A percentile compares a stretch with the other conserved stretches of the same genome.
Conservation (phyloP, 75 land plant species). For the Cupressus sempervirens region DNA sequence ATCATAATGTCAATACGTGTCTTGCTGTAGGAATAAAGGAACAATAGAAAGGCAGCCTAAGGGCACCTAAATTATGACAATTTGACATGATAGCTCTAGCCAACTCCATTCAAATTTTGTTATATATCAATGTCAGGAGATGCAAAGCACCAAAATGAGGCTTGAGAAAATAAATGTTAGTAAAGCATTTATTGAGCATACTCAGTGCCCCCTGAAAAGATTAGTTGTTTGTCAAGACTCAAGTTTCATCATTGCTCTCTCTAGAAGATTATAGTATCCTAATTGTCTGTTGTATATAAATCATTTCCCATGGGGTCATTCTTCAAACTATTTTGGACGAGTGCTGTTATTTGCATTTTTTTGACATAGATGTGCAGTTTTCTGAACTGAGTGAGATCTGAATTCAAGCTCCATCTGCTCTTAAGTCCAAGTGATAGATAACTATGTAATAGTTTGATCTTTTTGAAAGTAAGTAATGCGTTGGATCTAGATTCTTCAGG, state of each 20-base stretch:
- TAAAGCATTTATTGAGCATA: too few relatives aligned
- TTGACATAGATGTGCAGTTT: not conserved
- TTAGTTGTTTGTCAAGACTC: not conserved
- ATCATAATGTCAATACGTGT: too few relatives aligned
- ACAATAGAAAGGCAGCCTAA: too few relatives aligned
- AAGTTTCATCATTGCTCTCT: not conserved
- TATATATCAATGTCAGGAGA: too few relatives aligned
- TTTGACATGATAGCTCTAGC: too few relatives aligned
- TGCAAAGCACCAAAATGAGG: too few relatives aligned
- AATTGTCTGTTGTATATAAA: not conserved
- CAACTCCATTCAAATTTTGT: too few relatives aligned
- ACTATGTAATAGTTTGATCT: not conserved
- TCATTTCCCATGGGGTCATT: not conserved
- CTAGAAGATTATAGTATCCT: not conserved
- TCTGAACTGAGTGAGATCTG: not conserved
- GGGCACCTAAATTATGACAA: too few relatives aligned
- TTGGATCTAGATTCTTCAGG: not conserved
- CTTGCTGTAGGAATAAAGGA: too few relatives aligned
- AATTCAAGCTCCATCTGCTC: not conserved
- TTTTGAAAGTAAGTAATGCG: not conserved
- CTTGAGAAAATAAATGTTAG: too few relatives aligned
- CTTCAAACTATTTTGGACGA: not conserved
- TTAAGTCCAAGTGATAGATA: conserved; percentile 4
- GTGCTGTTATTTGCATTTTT: not conserved
- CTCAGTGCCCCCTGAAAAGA: too few relatives aligned